phyloP scores from a whole-genome alignment of 1,284 basidiomycete genomes.

The Trametes versicolor region DNA sequence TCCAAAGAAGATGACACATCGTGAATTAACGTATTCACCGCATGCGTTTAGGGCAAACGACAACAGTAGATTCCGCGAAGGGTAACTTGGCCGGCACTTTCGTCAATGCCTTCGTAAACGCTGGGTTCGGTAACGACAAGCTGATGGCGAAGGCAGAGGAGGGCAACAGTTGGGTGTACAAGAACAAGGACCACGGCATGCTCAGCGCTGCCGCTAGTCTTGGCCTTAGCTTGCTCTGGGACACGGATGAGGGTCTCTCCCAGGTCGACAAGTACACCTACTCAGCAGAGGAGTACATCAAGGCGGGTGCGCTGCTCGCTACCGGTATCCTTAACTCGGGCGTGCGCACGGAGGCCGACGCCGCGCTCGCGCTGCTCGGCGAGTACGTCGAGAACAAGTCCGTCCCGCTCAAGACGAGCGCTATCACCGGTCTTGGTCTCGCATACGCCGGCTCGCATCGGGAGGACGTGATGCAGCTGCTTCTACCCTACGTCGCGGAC shows the following conservation, averaged over 20 bases:
- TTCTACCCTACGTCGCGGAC: constrained; percentile 87
- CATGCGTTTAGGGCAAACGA: constrained; percentile 58
- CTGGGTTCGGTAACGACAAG: constrained; percentile 99
- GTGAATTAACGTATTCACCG: neutral
- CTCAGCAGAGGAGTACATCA: constrained; percentile 96
- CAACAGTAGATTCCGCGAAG: constrained; percentile 90
- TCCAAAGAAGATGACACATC: constrained; percentile 24
- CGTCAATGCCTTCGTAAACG: constrained; percentile 99
- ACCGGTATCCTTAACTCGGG: constrained; percentile 94
- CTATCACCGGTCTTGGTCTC: constrained; percentile 92
- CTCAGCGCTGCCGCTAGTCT: constrained; percentile 96
- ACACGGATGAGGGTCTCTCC: constrained; percentile 93
- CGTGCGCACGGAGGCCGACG: constrained; percentile 93
- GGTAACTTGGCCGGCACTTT: constrained; percentile 97
- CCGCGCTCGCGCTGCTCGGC: constrained; percentile 90
- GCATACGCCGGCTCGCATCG: constrained; percentile 95
- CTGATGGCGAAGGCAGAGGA: constrained; percentile 97
- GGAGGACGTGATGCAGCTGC: constrained; percentile 82
- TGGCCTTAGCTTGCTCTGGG: constrained; percentile 95
- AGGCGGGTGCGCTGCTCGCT: constrained; percentile 95
- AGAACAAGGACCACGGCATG: constrained; percentile 99
- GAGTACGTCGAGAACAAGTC: constrained; percentile 95
- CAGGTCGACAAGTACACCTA: constrained; percentile 99
- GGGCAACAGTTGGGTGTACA: constrained; percentile 98
- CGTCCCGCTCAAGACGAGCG: constrained; percentile 84